Evolutionary conservation across 2,329 filamentous ascomycete species (phyloP).

Genomic region (Diaporthe caulivora): DNA sequence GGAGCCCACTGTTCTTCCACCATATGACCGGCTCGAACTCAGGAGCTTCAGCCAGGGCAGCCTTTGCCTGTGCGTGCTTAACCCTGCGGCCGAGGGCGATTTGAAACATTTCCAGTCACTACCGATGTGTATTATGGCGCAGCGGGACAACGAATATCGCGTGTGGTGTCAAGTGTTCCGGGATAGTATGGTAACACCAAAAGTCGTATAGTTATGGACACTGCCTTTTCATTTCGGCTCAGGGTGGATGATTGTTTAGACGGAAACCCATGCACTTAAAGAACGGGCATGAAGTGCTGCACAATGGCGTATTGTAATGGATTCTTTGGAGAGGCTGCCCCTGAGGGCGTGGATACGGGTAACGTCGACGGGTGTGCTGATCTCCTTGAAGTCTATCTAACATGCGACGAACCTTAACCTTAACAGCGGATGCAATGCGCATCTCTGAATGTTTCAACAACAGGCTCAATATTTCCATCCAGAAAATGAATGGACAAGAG

Average conservation of each 20-base stretch:
- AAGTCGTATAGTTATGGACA: too few species aligned
- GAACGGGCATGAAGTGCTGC: too few species aligned
- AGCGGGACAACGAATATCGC: not conserved
- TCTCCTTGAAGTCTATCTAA: constrained; percentile 6
- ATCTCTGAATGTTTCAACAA: not conserved
- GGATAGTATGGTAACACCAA: too few species aligned
- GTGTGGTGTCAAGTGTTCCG: too few species aligned
- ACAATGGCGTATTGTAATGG: not conserved
- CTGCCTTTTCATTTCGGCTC: too few species aligned
- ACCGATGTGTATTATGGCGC: too few species aligned
- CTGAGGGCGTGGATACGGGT: not conserved
- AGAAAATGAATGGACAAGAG: not conserved
- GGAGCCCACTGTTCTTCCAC: constrained; percentile 67
- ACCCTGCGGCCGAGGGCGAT: constrained; percentile 8
- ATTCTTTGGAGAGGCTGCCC: not conserved
- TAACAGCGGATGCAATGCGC: not conserved
- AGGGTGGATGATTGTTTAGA: too few species aligned
- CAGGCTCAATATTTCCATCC: not conserved
- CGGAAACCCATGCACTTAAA: too few species aligned
- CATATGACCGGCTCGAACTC: constrained; percentile 68
- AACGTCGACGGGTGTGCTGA: constrained; percentile 1
- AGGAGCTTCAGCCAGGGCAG: constrained; percentile 59
- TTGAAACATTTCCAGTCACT: constrained; percentile 2
- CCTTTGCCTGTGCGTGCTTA: constrained; percentile 48
- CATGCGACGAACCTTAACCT: constrained; percentile 16